Evolutionary conservation across 192 early-diverging fungal genomes (phyloP).

Genomic region (Umbelopsis isabellina): DNA sequence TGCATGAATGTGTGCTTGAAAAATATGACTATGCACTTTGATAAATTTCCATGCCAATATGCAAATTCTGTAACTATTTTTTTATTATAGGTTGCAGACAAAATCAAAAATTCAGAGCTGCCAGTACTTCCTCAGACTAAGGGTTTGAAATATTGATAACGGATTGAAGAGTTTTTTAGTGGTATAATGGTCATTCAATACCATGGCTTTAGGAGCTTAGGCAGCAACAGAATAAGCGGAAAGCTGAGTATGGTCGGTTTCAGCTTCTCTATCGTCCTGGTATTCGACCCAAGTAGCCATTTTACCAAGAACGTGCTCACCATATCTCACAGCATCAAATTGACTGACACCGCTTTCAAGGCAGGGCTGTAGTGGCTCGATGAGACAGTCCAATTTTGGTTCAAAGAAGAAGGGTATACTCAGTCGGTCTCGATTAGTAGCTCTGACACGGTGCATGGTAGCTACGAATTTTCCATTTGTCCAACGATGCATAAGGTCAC

Average conservation of each 20-base stretch:
- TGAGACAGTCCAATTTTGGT: not conserved
- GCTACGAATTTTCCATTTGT: slow-evolving; percentile 10
- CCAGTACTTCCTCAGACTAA: no score
- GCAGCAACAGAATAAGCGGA: not conserved
- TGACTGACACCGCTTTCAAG: not conserved
- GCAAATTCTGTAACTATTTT: no score
- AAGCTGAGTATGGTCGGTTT: not conserved
- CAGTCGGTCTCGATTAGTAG: not conserved
- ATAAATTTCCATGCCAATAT: no score
- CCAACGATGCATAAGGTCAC: slow-evolving; percentile 10
- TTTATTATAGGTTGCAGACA: no score
- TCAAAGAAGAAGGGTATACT: slow-evolving; percentile 23
- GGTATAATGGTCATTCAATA: no score
- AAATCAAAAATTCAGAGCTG: no score
- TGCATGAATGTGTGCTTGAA: not conserved
- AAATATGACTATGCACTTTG: not conserved
- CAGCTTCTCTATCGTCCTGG: slow-evolving; percentile 3
- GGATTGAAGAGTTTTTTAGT: no score
- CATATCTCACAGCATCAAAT: not conserved
- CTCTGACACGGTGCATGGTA: slow-evolving; percentile 3
- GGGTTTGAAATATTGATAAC: no score
- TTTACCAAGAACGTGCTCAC: slow-evolving; percentile 12
- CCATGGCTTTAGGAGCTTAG: not conserved
- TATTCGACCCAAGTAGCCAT: slow-evolving; percentile 20
- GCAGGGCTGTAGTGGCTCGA: not conserved